These are phyloP conservation scores for Solanum neorickii DNA, from an alignment of 257 asterid species.

Conservation along the genomic window DNA sequence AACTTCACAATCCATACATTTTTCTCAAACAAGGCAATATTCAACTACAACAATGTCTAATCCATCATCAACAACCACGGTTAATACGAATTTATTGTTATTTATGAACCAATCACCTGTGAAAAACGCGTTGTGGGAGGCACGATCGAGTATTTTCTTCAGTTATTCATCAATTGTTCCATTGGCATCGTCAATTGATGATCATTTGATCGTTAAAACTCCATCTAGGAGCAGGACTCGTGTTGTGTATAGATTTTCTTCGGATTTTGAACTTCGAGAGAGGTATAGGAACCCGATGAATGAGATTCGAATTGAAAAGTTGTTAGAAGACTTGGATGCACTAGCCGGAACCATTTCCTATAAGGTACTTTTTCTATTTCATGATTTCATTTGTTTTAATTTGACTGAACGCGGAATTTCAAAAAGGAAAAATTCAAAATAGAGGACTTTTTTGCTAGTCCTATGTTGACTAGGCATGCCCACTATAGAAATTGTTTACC, in stretches of 20 bases:
- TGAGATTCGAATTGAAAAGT: conserved; percentile 68
- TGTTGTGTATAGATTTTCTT: conserved; percentile 47
- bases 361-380: conserved; percentile 29
- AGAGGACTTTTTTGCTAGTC: not conserved
- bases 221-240: conserved; percentile 61
- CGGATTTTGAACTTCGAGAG: conserved; percentile 59
- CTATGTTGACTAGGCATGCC: not conserved
- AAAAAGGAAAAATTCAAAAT: not conserved
- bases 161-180: conserved; percentile 2
- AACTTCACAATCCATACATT: not conserved
- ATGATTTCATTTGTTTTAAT: not conserved
- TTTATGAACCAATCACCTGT: conserved; percentile 87
- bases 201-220: conserved; percentile 23
- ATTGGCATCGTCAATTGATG: conserved; percentile 22
- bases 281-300: conserved; percentile 83
- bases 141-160: conserved; percentile 50
- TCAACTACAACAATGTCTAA: conserved; percentile 21
- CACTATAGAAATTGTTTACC: not conserved
- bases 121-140: conserved; percentile 85
- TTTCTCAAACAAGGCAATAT: conserved; percentile 19
- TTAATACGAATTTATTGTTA: conserved; percentile 53
- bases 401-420: not conserved
- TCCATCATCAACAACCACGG: conserved; percentile 9
- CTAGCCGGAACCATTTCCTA: conserved; percentile 79
- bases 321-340: conserved; percentile 92